These are phyloP conservation scores for Amanita muscaria DNA, from an alignment of 768 basidiomycete species.

Conservation along the genomic window DNA sequence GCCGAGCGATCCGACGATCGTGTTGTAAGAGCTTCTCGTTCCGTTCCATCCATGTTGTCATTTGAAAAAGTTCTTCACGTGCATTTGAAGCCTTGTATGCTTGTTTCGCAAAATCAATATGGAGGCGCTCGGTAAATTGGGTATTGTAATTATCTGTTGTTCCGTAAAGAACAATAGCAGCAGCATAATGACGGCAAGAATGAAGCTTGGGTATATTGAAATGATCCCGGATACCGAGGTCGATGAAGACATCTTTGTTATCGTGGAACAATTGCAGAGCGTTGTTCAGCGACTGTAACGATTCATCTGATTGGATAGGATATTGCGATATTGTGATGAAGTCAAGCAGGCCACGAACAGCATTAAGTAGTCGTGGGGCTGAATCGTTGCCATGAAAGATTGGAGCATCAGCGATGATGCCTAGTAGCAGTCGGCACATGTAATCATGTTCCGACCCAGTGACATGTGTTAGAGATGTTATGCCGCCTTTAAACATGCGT, in stretches of 20 bases:
- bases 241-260: conserved; percentile 13
- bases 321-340: not conserved
- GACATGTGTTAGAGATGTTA: conserved; percentile 9
- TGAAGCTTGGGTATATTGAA: conserved; percentile 22
- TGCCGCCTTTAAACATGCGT: conserved; percentile 26
- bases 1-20: not conserved
- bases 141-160: conserved; percentile 13
- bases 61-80: not conserved
- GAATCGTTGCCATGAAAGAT: conserved; percentile 16
- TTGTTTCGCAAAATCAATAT: not conserved
- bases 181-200: conserved; percentile 10
- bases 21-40: not conserved
- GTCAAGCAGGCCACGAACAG: not conserved
- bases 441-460: conserved; percentile 25
- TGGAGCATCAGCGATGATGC: conserved; percentile 27
- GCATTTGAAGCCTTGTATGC: not conserved
- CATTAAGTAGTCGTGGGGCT: conserved; percentile 10
- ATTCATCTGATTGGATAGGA: not conserved
- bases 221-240: conserved; percentile 10
- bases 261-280: conserved; percentile 26
- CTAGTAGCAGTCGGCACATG: conserved; percentile 24
- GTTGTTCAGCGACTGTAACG: conserved; percentile 11
- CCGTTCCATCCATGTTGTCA: conserved; percentile 4
- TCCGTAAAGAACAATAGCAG: conserved; percentile 10
- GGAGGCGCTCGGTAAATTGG: conserved; percentile 2